A percentile compares a stretch with the other conserved stretches of the same genome.
These are phyloP conservation scores for Tripterygium wilfordii DNA, from an alignment of 177 flowering plant species.

Conservation along the genomic window DNA sequence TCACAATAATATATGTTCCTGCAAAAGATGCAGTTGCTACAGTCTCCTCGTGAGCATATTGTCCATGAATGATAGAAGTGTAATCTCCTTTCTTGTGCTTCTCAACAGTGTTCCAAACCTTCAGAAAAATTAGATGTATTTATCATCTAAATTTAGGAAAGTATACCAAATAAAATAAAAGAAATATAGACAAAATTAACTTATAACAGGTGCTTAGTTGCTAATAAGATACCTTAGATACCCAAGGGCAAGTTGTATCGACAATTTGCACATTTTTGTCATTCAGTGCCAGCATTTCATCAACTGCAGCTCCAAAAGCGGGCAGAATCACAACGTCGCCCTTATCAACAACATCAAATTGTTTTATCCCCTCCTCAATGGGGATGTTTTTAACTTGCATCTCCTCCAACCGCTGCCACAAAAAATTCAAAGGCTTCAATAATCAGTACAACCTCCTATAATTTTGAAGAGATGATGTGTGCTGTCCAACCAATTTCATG, in stretches of 20 bases:
- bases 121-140: conserved; percentile 7
- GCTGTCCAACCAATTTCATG: no score
- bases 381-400: conserved; percentile 84
- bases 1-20: conserved; percentile 74
- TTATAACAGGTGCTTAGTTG: neutral
- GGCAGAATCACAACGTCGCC: conserved; percentile 94
- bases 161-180: neutral
- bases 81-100: conserved; percentile 95
- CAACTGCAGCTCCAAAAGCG: conserved; percentile 97
- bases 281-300: conserved; percentile 74
- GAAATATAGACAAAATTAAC: neutral
- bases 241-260: conserved; percentile 99
- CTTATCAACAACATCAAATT: conserved; percentile 74
- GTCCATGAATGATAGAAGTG: conserved; percentile 94
- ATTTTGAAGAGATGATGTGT: no score
- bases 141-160: neutral
- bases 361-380: conserved; percentile 60
- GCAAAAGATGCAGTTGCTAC: conserved; percentile 98
- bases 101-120: conserved; percentile 95
- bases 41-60: conserved; percentile 92
- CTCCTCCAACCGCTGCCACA: conserved; percentile 70
- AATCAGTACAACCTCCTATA: no score
- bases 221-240: conserved; percentile 60
- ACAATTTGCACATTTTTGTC: conserved; percentile 88
- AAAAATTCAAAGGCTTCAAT: no score